Base-by-base conservation (phyloP, 2,329 filamentous ascomycete genomes). In the Ploettnerulaceae sp. region DNA sequence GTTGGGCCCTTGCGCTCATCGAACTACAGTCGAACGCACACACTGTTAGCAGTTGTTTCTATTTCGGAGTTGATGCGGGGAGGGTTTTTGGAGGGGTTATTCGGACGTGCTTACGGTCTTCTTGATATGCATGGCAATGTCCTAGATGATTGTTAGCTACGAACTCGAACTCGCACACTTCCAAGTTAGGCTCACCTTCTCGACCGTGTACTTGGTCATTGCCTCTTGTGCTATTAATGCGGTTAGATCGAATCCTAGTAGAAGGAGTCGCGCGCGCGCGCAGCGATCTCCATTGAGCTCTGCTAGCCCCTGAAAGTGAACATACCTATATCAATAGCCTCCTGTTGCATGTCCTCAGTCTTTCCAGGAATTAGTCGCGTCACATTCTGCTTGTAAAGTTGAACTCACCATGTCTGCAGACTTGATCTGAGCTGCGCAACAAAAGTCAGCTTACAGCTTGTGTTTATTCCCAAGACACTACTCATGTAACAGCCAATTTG, bases 331-430 rank as follows among this genome's bases (percentile, higher is more conserved):
- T 96, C 89, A 63, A 98, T 87, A 36, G 84, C 88, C 70, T 97
- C 91, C 62, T 87, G 81, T 65, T 96, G 89, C 93, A 98, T 95
- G 62, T 96, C 90, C 49, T 97, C 91, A 62, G 84, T 91, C 93
- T 97, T 65, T 59, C 34, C 39, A 26, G n/a, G 45, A 20, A 24
- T 62, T 42, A 61, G 56, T 52, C 25, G 7, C 21, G n/a, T 24
- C 32, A 2, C 34, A 12, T 38, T 18, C 20, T 3, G 33, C 5
- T 45, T 33, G 26, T 29, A 44, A 22, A 37, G n/a, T 22, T 24
- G 18, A n/a, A 7, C 25, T 36, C 77, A 97, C 93, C 93, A 98
- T 98, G 67, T 98, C 93, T 49, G 89, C 91, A 60, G 90, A 95
- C 76, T 98, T 98, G 70, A 98, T 84, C 72, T 95, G 89, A 54